Evolutionary conservation across 768 basidiomycete species (phyloP), one percentile per base, ranked within the genome.

Genomic region (Dacryopinax primogenitus): DNA sequence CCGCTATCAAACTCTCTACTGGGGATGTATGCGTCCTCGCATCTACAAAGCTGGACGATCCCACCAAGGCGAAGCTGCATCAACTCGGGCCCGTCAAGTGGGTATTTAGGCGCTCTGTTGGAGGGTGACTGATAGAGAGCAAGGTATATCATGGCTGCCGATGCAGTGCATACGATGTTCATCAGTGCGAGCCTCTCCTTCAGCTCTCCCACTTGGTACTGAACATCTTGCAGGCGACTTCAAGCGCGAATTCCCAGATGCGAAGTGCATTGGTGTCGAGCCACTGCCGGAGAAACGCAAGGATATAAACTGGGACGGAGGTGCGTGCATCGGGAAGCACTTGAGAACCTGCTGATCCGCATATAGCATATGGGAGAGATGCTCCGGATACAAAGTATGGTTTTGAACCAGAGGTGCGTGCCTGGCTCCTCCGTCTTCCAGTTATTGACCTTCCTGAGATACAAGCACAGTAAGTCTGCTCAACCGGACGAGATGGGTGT

Each of bases 21-120:
- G 84, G 86, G 36, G 84, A 82, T 13, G 84, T 93, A 30, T 93
- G 89, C 84, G 78, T 92, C 13, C 77, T 91, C n/a, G 90, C 88
- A 0, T 91, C 89, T 0, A 86, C 86, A 7, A 86, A 88, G 0
- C 76, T 90, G 63, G 81, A 83, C 36, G 76, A 77, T 1, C 83
- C 83, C 30, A 91, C 89, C 1, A 86, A 85, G 71, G 66, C 74
- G 2, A 84, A 81, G 47, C 73, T 91, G 9, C 78, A 83, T 51
- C 77, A 79, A 28, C 75, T 92, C 1, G 89, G 91, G 0, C 80
- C 82, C 13, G 86, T 91, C 63, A 85, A 84, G 84, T 86, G 66
- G 64, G 79, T 69, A 11, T 35, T 30, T 30, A 62, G 26, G 39
- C 18, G 12, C 37, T 58, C 51, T 28, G 7, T 18, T 32, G 7